A percentile compares a stretch with the other conserved stretches of the same genome.
These are phyloP conservation scores for Solanum pinnatisectum DNA, from an alignment of 257 asterid genomes.

Conservation along the genomic window DNA sequence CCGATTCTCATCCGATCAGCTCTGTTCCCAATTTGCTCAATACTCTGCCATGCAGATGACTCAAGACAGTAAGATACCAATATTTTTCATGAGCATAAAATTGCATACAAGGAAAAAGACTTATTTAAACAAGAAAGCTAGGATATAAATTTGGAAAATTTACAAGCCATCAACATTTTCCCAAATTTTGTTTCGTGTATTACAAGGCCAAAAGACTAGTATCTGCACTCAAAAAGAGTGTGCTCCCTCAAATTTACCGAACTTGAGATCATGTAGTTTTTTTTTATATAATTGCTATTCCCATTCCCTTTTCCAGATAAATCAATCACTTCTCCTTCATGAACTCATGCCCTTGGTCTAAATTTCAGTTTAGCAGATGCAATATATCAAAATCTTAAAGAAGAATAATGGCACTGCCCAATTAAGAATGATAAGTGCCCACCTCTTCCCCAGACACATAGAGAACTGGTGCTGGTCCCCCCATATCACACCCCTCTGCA, in stretches of 20 bases:
- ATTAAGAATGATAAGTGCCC: neutral
- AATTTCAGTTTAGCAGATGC: neutral
- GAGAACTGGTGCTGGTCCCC: conserved; percentile 54
- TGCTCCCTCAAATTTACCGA: neutral
- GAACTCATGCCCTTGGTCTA: neutral
- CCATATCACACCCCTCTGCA: conserved; percentile 43
- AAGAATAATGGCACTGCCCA: neutral
- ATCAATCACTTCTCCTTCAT: neutral
- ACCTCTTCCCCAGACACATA: conserved; percentile 99
- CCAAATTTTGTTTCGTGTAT: neutral
- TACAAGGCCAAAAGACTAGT: neutral
- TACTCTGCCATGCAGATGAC: conserved; percentile 50
- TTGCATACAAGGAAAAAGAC: neutral
- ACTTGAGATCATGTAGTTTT: neutral
- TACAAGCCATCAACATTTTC: neutral
- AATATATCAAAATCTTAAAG: neutral
- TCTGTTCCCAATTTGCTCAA: conserved; percentile 89
- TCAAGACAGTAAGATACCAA: neutral
- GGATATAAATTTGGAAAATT: neutral
- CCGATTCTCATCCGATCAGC: conserved; percentile 75
- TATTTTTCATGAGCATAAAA: neutral
- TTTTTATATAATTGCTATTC: neutral
- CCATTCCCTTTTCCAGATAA: neutral
- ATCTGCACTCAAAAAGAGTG: neutral
- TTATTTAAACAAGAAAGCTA: neutral